Conservation (phyloP, 2,329 filamentous ascomycete genomes). For the Aspergillus aculeatus region DNA sequence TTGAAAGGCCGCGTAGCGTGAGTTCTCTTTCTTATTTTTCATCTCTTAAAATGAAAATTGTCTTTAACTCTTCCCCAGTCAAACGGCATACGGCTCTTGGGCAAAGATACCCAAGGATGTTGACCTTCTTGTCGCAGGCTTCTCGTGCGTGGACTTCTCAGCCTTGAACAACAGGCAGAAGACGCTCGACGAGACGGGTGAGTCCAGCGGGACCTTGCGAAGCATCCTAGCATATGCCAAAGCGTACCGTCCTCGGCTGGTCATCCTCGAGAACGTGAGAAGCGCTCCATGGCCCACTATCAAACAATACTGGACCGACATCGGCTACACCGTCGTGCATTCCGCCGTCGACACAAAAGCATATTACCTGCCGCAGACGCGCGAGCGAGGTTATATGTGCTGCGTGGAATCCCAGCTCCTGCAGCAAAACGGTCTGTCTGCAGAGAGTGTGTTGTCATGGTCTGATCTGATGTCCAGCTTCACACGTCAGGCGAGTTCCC, state of each 20-base stretch:
- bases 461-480: slow-evolving; percentile 46
- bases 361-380: slow-evolving; percentile 71
- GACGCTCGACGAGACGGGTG: slow-evolving; percentile 54
- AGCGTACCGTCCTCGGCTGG: slow-evolving; percentile 57
- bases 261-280: slow-evolving; percentile 71
- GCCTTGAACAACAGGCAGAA: slow-evolving; percentile 59
- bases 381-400: slow-evolving; percentile 60
- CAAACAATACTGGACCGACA: slow-evolving; percentile 43
- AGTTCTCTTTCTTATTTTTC: slow-evolving; percentile 27
- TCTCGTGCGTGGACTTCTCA: slow-evolving; percentile 75
- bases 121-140: slow-evolving; percentile 70
- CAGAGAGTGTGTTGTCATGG: slow-evolving; percentile 39
- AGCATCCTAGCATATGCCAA: slow-evolving; percentile 60
- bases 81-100: slow-evolving; percentile 65
- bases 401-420: slow-evolving; percentile 47
- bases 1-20: slow-evolving; percentile 51
- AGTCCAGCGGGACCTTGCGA: slow-evolving; percentile 65
- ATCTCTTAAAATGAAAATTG: neutral
- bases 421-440: slow-evolving; percentile 18
- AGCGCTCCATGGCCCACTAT: slow-evolving; percentile 60
- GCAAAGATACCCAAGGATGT: slow-evolving; percentile 56
- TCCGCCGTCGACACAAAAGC: slow-evolving; percentile 65
- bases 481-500: slow-evolving; percentile 59
- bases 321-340: slow-evolving; percentile 57
- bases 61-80: slow-evolving; percentile 33